Conservation (phyloP, 2,329 filamentous ascomycete species). For the Trichoderma aggressivum region DNA sequence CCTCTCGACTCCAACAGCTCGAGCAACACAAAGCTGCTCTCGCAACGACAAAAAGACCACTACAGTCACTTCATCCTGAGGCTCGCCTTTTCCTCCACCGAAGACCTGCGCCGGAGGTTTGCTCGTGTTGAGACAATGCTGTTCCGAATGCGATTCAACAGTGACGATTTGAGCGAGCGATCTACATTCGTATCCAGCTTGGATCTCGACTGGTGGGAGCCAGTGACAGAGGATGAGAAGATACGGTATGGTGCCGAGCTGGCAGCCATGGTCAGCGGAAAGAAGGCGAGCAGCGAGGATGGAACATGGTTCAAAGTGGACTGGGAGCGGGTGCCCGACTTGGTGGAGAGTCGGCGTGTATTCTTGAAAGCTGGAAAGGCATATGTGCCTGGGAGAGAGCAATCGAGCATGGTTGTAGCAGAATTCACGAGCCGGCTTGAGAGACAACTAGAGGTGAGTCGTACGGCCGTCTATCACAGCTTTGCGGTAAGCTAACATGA, state of each 20-base stretch:
- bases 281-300: constrained; percentile 56
- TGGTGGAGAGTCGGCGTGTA: constrained; percentile 76
- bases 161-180: constrained; percentile 72
- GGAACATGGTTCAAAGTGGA: constrained; percentile 95
- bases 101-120: constrained; percentile 85
- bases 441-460: constrained; percentile 70
- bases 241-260: constrained; percentile 60
- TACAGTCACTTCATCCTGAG: constrained; percentile 97
- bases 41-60: constrained; percentile 89
- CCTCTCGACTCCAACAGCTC: constrained; percentile 75
- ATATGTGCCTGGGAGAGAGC: constrained; percentile 83
- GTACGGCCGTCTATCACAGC: not conserved
- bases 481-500: not conserved
- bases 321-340: constrained; percentile 87
- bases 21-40: constrained; percentile 52
- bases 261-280: constrained; percentile 43
- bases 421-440: constrained; percentile 82
- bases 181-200: constrained; percentile 72
- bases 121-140: constrained; percentile 82
- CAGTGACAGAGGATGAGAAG: constrained; percentile 75
- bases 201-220: constrained; percentile 87
- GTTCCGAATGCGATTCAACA: constrained; percentile 76
- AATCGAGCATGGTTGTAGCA: constrained; percentile 81
- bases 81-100: constrained; percentile 85
- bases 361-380: constrained; percentile 79